Base-by-base conservation (phyloP, 106 monocot species). In the Alisma plantagoaquatica region DNA sequence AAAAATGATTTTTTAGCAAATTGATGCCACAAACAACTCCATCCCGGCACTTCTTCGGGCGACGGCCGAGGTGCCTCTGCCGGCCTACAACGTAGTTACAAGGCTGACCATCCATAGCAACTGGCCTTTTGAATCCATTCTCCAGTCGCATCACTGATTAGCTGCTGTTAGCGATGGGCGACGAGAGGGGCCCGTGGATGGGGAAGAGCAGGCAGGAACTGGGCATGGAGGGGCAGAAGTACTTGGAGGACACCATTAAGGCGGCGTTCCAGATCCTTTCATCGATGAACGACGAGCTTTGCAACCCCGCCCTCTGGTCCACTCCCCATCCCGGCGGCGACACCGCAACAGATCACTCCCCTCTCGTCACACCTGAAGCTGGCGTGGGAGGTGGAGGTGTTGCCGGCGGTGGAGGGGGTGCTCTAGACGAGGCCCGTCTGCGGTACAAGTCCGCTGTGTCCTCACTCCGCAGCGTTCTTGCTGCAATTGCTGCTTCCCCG, bases 221-320 rank as follows among this genome's bases (percentile, higher is more conserved):
- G 23, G 91, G 81, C 26, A 7, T 56, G 18, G 78, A 85, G 28
- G 91, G 91, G 31, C 91, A 85, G 68, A 48, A 59, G 31, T 64
- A 75, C 51, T 57, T 91, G 22, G 91, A 91, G 46, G 78, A 84
- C 60, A 78, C 81, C 11, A 85, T 91, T 31, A 59, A 53, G 29
- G 84, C 96, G 1, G 96, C 96, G 5, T 84, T 76, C 73, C 84
- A 85, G 66, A 98, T 98, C 49, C 79, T 98, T 33, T 68, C 82
- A 53, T 89, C 96, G 62, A 98, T 98, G 85, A 85, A 82, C 69
- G 96, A 98, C 59, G 96, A 89, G 70, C 96, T 98, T 60, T 98
- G 96, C 76, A 82, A 98, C 71, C 78, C 96, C 49, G 23, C 66
- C 19, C 76, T 89, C 56, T 98, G 96, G 96, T 70, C 85, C 64